Base-by-base conservation (phyloP, 352 stramenopile genomes). In the Pythium apleroticum region DNA sequence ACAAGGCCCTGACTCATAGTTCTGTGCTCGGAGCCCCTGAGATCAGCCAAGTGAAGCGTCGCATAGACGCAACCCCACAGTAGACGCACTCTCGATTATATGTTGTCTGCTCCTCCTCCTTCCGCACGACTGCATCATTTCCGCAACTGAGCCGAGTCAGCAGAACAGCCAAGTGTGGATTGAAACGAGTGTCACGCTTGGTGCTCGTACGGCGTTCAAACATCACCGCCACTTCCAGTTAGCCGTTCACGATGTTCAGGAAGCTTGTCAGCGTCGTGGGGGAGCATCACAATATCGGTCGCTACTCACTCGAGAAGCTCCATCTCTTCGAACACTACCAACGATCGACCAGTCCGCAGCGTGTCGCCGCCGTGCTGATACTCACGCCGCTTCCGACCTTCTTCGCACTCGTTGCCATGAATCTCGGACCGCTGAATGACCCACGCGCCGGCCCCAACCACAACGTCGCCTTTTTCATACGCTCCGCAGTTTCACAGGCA, bases 241-340 rank as follows among this genome's bases (percentile, higher is more conserved):
- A 4, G 30, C 20, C 19, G 20, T 7, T 37, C 48, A 24, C 27
- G 9, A 31, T 37, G 48, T 20, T 35, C 15, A 17, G 24, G 27
- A 22, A 55, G 33, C 33, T 39, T 9, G 33, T 15, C 33, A 39
- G 33, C 33, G 5, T 39, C 5, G 33, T 39, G 6, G 33, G 33
- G 2, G 52, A 57, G 19, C 52, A 57, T 30, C 52, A 46, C 12
- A 43, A 57, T n/a, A 28, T 57, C 28, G 52, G 52, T 9, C 52
- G 52, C 27, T 57, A 57, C 50, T 57, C 50, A 3, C 7, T 68
- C 41, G 61, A 68, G 12, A 63, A 69, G 55, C 61, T 68, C 61
- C 14, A 46, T 24, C 35, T 17, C 5, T 68, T 68, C n/a, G 41
- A 68, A 11, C 52, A 68, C 4, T 68, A 63, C 61, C 52, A 35